Evolutionary conservation across 2,329 filamentous ascomycete species (phyloP).

Genomic region (Cladophialophora yegresii): DNA sequence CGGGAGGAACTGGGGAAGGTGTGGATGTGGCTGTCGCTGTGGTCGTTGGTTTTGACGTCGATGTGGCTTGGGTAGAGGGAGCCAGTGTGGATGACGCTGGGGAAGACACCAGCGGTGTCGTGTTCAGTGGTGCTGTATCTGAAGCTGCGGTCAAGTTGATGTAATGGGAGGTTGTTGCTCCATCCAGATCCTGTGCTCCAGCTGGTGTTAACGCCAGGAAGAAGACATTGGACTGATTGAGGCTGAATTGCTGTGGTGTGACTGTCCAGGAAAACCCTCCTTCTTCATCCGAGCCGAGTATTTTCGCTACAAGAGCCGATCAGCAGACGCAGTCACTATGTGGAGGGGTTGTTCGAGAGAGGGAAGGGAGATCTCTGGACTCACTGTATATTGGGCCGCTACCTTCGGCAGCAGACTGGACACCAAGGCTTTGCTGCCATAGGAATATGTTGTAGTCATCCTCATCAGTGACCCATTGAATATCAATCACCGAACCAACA

Average conservation of each 20-base stretch:
- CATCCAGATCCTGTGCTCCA: not conserved
- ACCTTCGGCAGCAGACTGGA: not conserved
- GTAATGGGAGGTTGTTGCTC: conserved; percentile 1
- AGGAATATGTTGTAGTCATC: conserved; percentile 2
- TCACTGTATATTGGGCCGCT: not conserved
- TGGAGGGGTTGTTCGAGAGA: not conserved
- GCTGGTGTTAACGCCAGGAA: not conserved
- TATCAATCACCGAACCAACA: conserved; percentile 1
- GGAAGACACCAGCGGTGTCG: not conserved
- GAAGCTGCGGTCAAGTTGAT: not conserved
- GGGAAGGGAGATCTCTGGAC: not conserved
- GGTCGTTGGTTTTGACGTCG: not conserved
- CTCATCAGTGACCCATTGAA: not conserved
- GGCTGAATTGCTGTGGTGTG: not conserved
- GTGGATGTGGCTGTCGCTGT: not conserved
- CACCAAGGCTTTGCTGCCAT: not conserved
- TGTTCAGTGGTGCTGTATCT: not conserved
- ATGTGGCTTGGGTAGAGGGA: not conserved
- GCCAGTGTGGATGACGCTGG: not conserved
- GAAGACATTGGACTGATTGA: conserved; percentile 1
- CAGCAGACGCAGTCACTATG: not conserved
- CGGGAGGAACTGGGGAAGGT: not conserved
- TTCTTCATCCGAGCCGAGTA: not conserved
- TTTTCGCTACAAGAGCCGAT: not conserved
- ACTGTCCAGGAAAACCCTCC: conserved; percentile 3